Evolutionary conservation across 352 stramenopile genomes (phyloP), one percentile per base, ranked within the genome.

Genomic region (Phytopythium sindhum): DNA sequence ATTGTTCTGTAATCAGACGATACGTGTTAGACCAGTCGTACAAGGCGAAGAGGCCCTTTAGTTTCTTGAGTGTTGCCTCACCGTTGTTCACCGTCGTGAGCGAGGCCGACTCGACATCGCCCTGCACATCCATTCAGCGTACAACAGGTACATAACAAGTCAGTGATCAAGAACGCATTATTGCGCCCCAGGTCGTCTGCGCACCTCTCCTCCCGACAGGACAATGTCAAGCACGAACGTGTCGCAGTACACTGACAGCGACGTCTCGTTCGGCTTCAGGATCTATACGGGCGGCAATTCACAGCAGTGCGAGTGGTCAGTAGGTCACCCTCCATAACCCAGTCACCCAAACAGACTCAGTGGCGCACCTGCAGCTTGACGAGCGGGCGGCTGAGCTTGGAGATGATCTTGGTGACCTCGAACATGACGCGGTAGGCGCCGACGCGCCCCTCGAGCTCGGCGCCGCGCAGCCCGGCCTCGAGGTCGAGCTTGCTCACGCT

Each of bases 371-470:
- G 81, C 44, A 96, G 70, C 74, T 93, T 92, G 24, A 96, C 87
- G 12, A 93, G 76, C 51, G 87, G 87, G 2, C 87, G 85, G 60
- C 87, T 96, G 59, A 96, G 76, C 37, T 85, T 89, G 48, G 84
- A 90, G 37, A 88, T 81, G 64, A 96, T 94, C 72, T 92, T 93
- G 52, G 87, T 94, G 31, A 96, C 87, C 61, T 96, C 87, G 55
- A 96, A 96, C 77, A 96, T 90, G 72, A 96, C 77, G 61, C 91
- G 90, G 80, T 96, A 96, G 26, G 85, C 81, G 28, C 87, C 85
- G 41, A 96, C 87, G 58, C 87, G 84, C 29, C 87, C 87, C 39
- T 96, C 84, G 14, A 96, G 77, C 67, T 96, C 87, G 0, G 87
- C 87, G 11, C 86, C 87, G n/a, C 87, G 82, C 17, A 96, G 70